Base-by-base conservation (phyloP, 257 asterid species). In the Paulownia fortunei region DNA sequence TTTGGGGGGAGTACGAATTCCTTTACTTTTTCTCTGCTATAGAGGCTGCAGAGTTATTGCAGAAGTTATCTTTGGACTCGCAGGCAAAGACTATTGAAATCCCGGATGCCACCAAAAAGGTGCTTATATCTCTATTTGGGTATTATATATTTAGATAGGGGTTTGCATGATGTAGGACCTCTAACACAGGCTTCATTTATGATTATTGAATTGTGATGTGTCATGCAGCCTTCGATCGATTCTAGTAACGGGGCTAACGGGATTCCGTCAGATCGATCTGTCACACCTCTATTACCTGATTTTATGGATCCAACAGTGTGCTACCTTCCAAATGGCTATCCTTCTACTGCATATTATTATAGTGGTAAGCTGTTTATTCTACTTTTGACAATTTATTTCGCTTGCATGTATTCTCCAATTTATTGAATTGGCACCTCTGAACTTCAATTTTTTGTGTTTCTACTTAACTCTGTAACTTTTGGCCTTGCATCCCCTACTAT, bases 1-100 rank as follows among this genome's bases (percentile, higher is more conserved):
- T 12, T 60, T 8, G 1, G 52, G 7, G 2, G 7, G 56, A 27
- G 69, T 16, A 24, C 70, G 82, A 30, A 6, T 81, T 88, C 92
- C 88, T 89, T 87, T 54, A 87, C 91, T 23, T 49, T 6, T 51
- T 72, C 19, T 80, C 19, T 80, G 56, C 58, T 41, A 52, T 44
- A 91, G 97, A 91, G 68, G 84, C 93, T 73, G 78, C 92, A 34
- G 93, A 84, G 4, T 66, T 91, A 75, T 63, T 91, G 90, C 95
- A 91, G 81, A 89, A 87, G 41, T 66, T 91, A 30, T 76, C 97
- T 4, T 52, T 91, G 89, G 93, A 89, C 12, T 68, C 94, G 2
- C 86, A 88, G 76, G 51, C 85, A 1, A 89, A 87, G 84, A 61
- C 84, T 16, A 32, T 82, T 54, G 93, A 88, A 60, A 56, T 83